Evolutionary conservation across 805 yeast species (phyloP), one percentile per base, ranked within the genome.

Genomic region (Saturnispora zaruensis): DNA sequence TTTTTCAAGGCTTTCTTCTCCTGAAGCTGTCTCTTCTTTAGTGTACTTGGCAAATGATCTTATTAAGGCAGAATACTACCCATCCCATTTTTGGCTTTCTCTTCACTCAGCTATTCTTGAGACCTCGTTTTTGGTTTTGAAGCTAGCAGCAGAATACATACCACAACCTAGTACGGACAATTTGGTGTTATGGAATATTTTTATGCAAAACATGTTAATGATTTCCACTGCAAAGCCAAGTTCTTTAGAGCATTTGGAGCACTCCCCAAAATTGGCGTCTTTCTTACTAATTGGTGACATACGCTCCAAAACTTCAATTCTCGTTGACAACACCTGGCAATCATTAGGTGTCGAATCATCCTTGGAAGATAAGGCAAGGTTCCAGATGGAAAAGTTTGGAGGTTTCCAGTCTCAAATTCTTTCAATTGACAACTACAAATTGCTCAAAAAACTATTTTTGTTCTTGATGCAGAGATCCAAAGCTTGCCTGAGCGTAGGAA

Each of bases 51-150:
- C 80, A n/a, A 14, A 33, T 16, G 25, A 14, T 8, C 9, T 54
- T 5, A 16, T 48, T 76, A 73, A 53, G 75, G 81, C 32, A 73
- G 71, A 46, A 80, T 76, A 54, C 59, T 84, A 76, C 69, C 91
- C 91, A 3, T 73, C 74, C 42, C 75, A 73, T 28, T 81, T 78
- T 57, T 88, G 96, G 96, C 64, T 87, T 6, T 82, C 93, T 0
- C 64, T 86, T 23, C 75, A 79, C 51, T 75, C 85, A 0, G 55
- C 81, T 53, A 65, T 81, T 20, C 70, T 77, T 25, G 48, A 55
- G 41, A 49, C 46, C 3, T 18, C 52, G 16, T 53, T 26, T 20
- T 40, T 47, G 3, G 3, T 50, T 23, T 24, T 51, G 9, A 37
- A 26, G 20, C 21, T 55, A 9, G 65, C 84, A 68, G 64, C 75